Base-by-base conservation (phyloP, 257 asterid genomes). In the Solanum piurae region DNA sequence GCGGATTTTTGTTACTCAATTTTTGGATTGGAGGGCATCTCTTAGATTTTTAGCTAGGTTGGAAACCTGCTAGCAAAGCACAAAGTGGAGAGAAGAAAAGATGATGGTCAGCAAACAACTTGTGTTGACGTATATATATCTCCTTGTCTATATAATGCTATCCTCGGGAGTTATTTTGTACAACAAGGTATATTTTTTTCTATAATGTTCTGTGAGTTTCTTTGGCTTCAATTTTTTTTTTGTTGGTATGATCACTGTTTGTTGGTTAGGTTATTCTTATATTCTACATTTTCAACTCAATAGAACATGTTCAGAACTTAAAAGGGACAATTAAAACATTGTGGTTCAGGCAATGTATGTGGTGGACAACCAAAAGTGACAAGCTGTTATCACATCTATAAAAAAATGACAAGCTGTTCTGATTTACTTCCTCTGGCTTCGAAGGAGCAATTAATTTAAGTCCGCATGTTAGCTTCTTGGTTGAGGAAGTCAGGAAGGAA, bases 121-220 rank as follows among this genome's bases (percentile, higher is more conserved):
- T 92, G 88, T 94, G 58, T 90, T 95, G 93, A 96, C 99, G 64
- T 95, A 97, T 92, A 89, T 95, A 82, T 97, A 94, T 92, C 96
- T 97, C 84, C 89, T 95, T 72, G 93, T 93, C 66, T 97, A 97
- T 83, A 92, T 97, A 90, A 21, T 93, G 88, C 94, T 97, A 80
- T 97, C 98, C 33, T 95, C 99, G 0, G 99, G 97, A 87, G 98
- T 97, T 89, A 97, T 97, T 89, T 93, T 97, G 83, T 95, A 95
- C 92, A 97, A 97, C 94, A 97, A 97, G 98, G 99, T 95, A 91
- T 91, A 33, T 82, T 14, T 1, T 49, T 18, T 82, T 29, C 69
- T 29, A 33, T 49, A 82, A 37, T 49, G 3, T 82, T 31, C 44
- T 49, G 29, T 49, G 31, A 82, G 69, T 18, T 49, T 10, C 44